These are phyloP conservation scores for Coniella vitis DNA, from an alignment of 2,329 filamentous ascomycete species.

Conservation along the genomic window DNA sequence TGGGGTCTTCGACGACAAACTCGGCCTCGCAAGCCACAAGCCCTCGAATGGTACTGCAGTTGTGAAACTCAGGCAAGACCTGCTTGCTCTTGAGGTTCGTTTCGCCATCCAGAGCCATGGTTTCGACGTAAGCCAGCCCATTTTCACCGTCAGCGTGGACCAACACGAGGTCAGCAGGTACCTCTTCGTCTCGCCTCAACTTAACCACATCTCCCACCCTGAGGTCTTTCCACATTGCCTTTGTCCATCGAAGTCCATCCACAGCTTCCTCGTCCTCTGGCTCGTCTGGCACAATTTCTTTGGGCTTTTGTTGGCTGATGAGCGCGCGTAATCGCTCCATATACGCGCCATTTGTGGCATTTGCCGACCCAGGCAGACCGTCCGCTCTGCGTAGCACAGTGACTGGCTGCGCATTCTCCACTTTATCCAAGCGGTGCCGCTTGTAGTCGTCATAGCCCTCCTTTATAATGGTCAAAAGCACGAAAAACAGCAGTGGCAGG, in stretches of 20 bases:
- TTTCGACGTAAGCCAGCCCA: slow-evolving; percentile 74
- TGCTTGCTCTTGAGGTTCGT: slow-evolving; percentile 77
- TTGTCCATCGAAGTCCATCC: slow-evolving; percentile 43
- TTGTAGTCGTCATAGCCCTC: slow-evolving; percentile 83
- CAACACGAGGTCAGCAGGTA: slow-evolving; percentile 78
- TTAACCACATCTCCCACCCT: slow-evolving; percentile 44
- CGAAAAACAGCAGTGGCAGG: slow-evolving; percentile 66
- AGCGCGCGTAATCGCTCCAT: background rate
- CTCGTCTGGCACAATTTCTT: background rate
- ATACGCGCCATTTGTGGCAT: slow-evolving; percentile 28
- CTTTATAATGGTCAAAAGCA: slow-evolving; percentile 73
- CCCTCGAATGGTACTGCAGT: slow-evolving; percentile 47
- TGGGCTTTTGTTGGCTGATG: background rate
- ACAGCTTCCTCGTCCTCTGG: background rate
- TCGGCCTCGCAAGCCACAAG: slow-evolving; percentile 51
- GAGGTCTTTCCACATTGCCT: slow-evolving; percentile 37
- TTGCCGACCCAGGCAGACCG: slow-evolving; percentile 45
- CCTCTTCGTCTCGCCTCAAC: slow-evolving; percentile 61
- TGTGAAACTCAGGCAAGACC: slow-evolving; percentile 52
- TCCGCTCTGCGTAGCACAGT: slow-evolving; percentile 41
- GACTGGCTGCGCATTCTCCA: slow-evolving; percentile 60
- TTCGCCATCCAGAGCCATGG: slow-evolving; percentile 78
- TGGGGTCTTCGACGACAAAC: slow-evolving; percentile 70
- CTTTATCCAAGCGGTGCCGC: slow-evolving; percentile 71
- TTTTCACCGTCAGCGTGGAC: slow-evolving; percentile 72